Conservation (phyloP, 176 grass and related monocot species). For the Aegilops sharonensis region DNA sequence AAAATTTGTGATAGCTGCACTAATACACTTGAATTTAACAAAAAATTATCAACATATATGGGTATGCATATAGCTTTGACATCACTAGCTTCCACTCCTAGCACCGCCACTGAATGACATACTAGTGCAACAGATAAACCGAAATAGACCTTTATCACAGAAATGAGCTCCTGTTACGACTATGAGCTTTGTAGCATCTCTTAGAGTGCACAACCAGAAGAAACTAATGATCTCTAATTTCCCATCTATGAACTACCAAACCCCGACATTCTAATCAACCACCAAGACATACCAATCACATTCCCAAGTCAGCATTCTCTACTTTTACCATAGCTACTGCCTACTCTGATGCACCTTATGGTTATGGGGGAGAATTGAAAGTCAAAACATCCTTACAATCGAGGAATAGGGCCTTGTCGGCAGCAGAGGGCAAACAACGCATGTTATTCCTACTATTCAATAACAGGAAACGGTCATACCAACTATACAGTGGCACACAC, state of each 20-base stretch:
- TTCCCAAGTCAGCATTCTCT: background rate
- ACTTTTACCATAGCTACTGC: background rate
- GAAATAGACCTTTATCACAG: background rate
- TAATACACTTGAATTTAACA: too few relatives aligned
- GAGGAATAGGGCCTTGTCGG: background rate
- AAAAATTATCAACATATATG: too few relatives aligned
- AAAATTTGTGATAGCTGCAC: too few relatives aligned
- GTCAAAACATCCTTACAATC: background rate
- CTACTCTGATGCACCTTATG: background rate
- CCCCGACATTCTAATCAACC: background rate
- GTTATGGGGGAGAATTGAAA: background rate
- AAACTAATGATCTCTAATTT: background rate
- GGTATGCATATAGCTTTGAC: too few relatives aligned
- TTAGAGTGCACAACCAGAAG: background rate
- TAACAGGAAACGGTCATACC: background rate
- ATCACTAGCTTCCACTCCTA: too few relatives aligned
- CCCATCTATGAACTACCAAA: background rate
- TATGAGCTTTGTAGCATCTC: background rate
- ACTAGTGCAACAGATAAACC: background rate
- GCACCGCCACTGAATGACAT: background rate
- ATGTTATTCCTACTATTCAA: background rate
- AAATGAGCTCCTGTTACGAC: background rate
- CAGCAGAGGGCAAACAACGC: background rate
- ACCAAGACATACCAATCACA: background rate
- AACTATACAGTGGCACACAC: background rate